These are phyloP conservation scores for Imleria badia DNA, from an alignment of 768 basidiomycete genomes.

Conservation along the genomic window DNA sequence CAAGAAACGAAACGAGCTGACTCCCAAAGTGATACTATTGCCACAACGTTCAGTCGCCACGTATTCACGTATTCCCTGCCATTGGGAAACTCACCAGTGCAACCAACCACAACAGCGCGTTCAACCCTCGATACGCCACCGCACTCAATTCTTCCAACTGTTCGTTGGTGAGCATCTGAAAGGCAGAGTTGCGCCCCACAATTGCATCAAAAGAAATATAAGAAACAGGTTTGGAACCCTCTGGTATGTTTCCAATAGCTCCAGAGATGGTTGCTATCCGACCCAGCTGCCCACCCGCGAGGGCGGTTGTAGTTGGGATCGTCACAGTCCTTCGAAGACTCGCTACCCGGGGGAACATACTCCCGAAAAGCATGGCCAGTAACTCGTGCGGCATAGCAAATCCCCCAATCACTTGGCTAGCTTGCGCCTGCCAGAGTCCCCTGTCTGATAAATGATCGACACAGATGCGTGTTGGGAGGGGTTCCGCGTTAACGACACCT, in stretches of 20 bases:
- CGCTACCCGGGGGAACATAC: conserved; percentile 63
- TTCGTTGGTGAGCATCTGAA: conserved; percentile 67
- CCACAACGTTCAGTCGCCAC: not conserved
- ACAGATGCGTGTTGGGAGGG: conserved; percentile 15
- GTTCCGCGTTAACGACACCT: conserved; percentile 16
- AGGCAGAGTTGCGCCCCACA: conserved; percentile 81
- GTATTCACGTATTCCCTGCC: not conserved
- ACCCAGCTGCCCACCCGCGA: conserved; percentile 35
- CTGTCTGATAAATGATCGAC: conserved; percentile 13
- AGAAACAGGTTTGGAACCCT: conserved; percentile 55
- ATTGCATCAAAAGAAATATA: conserved; percentile 86
- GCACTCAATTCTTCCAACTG: conserved; percentile 92
- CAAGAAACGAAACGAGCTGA: conserved; percentile 67
- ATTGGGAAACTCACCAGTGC: conserved; percentile 50
- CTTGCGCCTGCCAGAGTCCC: conserved; percentile 8
- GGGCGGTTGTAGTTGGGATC: conserved; percentile 66
- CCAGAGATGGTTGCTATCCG: conserved; percentile 22
- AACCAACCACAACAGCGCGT: conserved; percentile 80
- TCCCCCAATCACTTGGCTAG: conserved; percentile 59
- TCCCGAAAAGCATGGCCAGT: conserved; percentile 46
- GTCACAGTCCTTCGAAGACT: conserved; percentile 70
- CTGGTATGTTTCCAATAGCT: conserved; percentile 21
- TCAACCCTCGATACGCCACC: conserved; percentile 89
- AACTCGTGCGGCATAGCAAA: conserved; percentile 71
- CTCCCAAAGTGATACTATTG: conserved; percentile 73